Base-by-base conservation (phyloP, 2,329 filamentous ascomycete species). In the Neonectria hederae region DNA sequence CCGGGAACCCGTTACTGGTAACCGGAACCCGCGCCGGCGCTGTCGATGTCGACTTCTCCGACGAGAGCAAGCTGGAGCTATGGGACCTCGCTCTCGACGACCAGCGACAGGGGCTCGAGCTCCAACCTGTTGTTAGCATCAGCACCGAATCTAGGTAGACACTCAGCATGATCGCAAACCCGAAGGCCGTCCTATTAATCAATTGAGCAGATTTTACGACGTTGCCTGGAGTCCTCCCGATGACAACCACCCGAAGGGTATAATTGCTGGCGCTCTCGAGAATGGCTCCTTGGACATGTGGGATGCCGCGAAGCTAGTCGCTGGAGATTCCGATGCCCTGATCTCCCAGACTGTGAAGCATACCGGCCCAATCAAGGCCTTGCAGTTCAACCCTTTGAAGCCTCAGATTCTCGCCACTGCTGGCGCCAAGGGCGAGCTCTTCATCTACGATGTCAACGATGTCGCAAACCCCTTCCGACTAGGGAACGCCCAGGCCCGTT, bases 31-130 rank as follows among this genome's bases (percentile, higher is more conserved):
- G 94, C 73, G 94, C 96, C 66, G 96, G 96, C 68, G 96, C 96
- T 74, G 94, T 99, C 45, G 94, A 97, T 81, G 94, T 93, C 73
- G 94, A 98, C 80, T 99, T 99, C 82, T 98, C 96, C 28, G 96
- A 96, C 79, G 94, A 98, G 79, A 97, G 94, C 69, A 95, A 95
- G 82, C 84, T 99, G 62, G 96, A 99, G 83, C 86, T 99, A 65
- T 99, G 96, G 96, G 93, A 98, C 81, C 85, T 99, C 71, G 90
- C 89, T 76, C 85, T 98, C 70, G 93, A 97, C 79, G 89, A 89
- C 79, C 82, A 88, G 67, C 86, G 91, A 65, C 89, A 92, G 75
- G 90, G 89, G 59, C 84, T 93, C 58, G 96, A 98, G 83, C 89
- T 97, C 61, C 90, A 94, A 79, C 94, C 96, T 65, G 83, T 94